Base-by-base conservation (phyloP, 345 rosid species). In the Arabidopsis thaliana region DNA sequence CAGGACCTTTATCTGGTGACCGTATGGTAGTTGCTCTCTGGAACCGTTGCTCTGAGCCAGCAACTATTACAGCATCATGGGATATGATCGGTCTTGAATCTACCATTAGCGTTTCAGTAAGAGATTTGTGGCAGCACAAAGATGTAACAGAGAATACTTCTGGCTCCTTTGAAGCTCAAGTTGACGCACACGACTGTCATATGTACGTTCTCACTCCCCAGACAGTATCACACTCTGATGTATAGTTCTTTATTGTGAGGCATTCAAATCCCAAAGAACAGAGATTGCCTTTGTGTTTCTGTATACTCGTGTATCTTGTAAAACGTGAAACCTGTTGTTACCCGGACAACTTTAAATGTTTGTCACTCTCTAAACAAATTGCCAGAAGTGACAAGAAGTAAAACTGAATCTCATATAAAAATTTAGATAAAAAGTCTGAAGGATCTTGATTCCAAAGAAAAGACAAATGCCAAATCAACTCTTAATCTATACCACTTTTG, bases 81-180 rank as follows among this genome's bases (percentile, higher is more conserved):
- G 84, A 86, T 24, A 75, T 62, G 13, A 82, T 95, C 28, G 97
- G 97, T 59, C 96, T 95, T 12, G 87, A 90, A 79, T 83, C 96
- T 53, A 77, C 81, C 69, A 81, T 92, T 28, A 74, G 69, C 25
- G 96, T 90, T 69, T 84, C 84, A 7, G 83, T 95, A 23, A 81
- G 99, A 81, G 96, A 95, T 79, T 78, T 92, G 62, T 95, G 99
- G 98, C 86, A 87, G 87, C 93, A 86, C 79, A 76, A 87, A 75
- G 83, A 81, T 60, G 73, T 91, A 24, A 33, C 53, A 28, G 84
- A 34, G 32, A 80, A 81, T 52, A 93, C 82, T 0, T 89, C 85
- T 64, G 83, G 82, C 11, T 88, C 94, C 0, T 93, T 87, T 53
- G 72, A 84, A 64, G 82, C 96, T 48, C 73, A 48, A 69, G 93